Evolutionary conservation across 352 stramenopile genomes (phyloP), one percentile per base, ranked within the genome.

Genomic region (Pythium insidiosum): DNA sequence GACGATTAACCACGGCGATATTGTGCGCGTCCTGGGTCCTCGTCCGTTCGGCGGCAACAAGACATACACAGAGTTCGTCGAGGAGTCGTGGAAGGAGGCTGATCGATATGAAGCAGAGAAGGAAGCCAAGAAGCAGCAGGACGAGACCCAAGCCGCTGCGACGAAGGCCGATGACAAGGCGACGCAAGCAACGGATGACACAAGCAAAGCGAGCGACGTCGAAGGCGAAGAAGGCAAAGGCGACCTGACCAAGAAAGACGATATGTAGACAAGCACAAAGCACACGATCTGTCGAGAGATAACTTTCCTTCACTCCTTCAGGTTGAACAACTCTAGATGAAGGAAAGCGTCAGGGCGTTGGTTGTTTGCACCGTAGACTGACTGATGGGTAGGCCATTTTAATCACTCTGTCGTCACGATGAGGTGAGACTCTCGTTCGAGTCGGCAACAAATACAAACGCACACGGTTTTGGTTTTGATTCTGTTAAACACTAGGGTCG

Each of bases 1-100:
- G 79, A 99, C 96, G n/a, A 98, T 99, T 57, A 98, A 97, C 53
- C 95, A 99, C 71, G 90, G 96, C 56, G 95, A 99, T 70, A 96
- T 99, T 39, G 77, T 97, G 36, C 79, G 95, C 34, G 69, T 97
- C 37, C 87, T 99, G 56, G 96, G 96, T 11, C 70, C 80, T 11
- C 84, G 96, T 47, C 95, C 95, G 29, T 99, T 97, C 61, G 76
- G 76, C 41, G 82, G 84, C 45, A 88, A 98, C 71, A 86, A 94
- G 61, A 92, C 82, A 40, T 99, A 99, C 80, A 86, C 95, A 25
- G 94, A 99, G 67, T 99, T 97, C 38, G 78, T 93, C 25, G 81
- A 93, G 52, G 81, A 93, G 50, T 89, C 75, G 30, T 90, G 78
- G 81, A 82, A 86, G 60, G 72, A 91, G 16, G 78, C 78, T 7